Base-by-base conservation (phyloP, 2,329 filamentous ascomycete species). In the Penicillium digitatum region DNA sequence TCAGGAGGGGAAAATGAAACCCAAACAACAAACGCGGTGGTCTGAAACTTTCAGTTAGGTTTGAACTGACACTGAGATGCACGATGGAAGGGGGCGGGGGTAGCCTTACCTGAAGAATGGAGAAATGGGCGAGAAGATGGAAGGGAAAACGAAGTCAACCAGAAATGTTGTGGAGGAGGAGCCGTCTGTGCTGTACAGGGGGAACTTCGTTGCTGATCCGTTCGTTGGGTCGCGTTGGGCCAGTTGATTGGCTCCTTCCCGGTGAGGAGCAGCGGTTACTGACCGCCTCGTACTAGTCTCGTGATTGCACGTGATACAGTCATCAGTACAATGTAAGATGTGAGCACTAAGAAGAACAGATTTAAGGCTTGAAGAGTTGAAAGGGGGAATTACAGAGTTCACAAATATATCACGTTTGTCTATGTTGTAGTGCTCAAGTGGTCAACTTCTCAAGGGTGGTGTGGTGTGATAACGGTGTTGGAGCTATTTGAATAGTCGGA, bases 131-230 rank as follows among this genome's bases (percentile, higher is more conserved):
- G 51, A 61, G 58, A 57, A 52, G 38, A 54, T 44, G 56, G 53
- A 64, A 59, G 47, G 53, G 57, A 62, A 52, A 55, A 59, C 53
- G 56, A 62, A 54, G 51, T 63, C 69, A 70, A 70, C 70, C 72
- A 73, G 74, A 74, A 75, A 76, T 76, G 75, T 77, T 76, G 77
- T 76, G 74, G 75, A 64, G 62, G 62, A 62, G 56, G 74, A 73
- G 76, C 20, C 74, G 76, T 76, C 74, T 76, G 68, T 68, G 68
- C 67, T 70, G 66, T 63, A 61, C 61, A 63, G 55, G 59, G 61
- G 62, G 61, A 61, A 63, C 57, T 62, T 68, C 62, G 60, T 67
- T 69, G 67, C 66, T 71, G 67, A 68, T 68, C 66, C 62, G 64
- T 62, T 67, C 58, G 62, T 66, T 70, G 70, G 71, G 71, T 72